These are phyloP conservation scores for Penicillium sp. DNA, from an alignment of 2,329 filamentous ascomycete species.

Conservation along the genomic window DNA sequence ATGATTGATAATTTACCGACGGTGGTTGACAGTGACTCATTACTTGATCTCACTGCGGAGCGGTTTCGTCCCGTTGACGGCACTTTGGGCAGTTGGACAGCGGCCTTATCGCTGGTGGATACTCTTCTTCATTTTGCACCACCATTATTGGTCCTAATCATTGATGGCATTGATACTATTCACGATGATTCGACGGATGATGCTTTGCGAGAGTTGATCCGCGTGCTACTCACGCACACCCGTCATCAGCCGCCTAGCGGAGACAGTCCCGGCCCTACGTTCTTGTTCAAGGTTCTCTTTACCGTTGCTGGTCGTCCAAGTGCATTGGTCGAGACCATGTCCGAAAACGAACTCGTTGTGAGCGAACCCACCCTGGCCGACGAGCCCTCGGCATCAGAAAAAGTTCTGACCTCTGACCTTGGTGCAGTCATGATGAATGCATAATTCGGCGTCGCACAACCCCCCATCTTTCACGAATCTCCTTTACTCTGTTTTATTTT, in stretches of 20 bases:
- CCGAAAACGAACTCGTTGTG: constrained; percentile 33
- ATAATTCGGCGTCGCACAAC: constrained; percentile 15
- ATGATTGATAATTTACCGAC: constrained; percentile 38
- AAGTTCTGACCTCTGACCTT: constrained; percentile 27
- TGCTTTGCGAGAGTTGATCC: constrained; percentile 35
- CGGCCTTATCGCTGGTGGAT: constrained; percentile 38
- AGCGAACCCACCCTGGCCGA: constrained; percentile 26
- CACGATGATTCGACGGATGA: constrained; percentile 33
- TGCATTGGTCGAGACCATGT: constrained; percentile 33
- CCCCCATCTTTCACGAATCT: constrained; percentile 19
- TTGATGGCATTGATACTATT: constrained; percentile 37
- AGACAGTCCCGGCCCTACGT: constrained; percentile 24
- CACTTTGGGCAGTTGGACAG: constrained; percentile 36
- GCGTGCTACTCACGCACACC: constrained; percentile 35
- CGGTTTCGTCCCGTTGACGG: constrained; percentile 36
- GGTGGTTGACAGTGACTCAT: constrained; percentile 35
- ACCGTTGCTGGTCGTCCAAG: constrained; percentile 34
- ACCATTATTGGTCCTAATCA: constrained; percentile 37
- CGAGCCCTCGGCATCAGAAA: constrained; percentile 21
- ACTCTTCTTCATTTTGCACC: constrained; percentile 36
- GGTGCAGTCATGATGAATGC: constrained; percentile 36
- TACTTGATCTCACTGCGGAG: constrained; percentile 36
- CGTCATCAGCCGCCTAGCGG: constrained; percentile 22
- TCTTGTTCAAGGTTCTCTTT: constrained; percentile 38
- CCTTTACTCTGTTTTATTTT: constrained; percentile 4